phyloP scores from a whole-genome alignment of 495 filamentous ascomycete genomes.

The Penicillium samsonianum region DNA sequence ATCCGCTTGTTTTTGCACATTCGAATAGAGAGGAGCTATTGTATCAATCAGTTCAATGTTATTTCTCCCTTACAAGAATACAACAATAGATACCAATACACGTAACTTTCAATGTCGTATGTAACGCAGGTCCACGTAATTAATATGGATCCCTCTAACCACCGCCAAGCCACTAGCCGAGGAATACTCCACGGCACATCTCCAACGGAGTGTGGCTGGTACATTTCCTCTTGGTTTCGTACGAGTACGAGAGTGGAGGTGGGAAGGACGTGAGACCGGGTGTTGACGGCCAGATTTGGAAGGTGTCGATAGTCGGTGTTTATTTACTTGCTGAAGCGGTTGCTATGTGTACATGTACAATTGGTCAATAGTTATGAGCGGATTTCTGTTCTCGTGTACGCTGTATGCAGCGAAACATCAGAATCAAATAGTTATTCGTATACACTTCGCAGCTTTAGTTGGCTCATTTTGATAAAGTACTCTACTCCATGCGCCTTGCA shows the following conservation, averaged over 20 bases:
- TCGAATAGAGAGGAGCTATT: not conserved
- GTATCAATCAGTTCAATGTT: not conserved
- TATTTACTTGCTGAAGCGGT: not conserved
- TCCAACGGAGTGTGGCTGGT: conserved; percentile 2
- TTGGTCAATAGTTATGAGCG: not conserved
- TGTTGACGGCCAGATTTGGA: not conserved
- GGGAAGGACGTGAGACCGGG: not conserved
- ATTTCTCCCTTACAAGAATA: not conserved
- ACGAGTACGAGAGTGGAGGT: conserved; percentile 18
- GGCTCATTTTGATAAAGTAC: not conserved
- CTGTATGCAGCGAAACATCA: too few species aligned
- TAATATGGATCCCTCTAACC: not conserved
- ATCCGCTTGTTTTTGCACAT: not conserved
- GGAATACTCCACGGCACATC: conserved; percentile 12
- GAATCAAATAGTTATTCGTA: too few species aligned
- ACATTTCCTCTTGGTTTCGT: conserved; percentile 1
- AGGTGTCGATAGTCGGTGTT: not conserved
- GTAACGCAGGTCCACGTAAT: not conserved
- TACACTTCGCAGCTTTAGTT: too few species aligned
- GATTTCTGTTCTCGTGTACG: too few species aligned
- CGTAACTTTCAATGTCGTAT: not conserved
- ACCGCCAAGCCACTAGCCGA: conserved; percentile 22
- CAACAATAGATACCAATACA: not conserved
- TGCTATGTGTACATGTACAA: not conserved
- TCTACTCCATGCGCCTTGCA: not conserved